phyloP scores from a whole-genome alignment of 2,329 filamentous ascomycete genomes.

The Cryphonectria radicalis region DNA sequence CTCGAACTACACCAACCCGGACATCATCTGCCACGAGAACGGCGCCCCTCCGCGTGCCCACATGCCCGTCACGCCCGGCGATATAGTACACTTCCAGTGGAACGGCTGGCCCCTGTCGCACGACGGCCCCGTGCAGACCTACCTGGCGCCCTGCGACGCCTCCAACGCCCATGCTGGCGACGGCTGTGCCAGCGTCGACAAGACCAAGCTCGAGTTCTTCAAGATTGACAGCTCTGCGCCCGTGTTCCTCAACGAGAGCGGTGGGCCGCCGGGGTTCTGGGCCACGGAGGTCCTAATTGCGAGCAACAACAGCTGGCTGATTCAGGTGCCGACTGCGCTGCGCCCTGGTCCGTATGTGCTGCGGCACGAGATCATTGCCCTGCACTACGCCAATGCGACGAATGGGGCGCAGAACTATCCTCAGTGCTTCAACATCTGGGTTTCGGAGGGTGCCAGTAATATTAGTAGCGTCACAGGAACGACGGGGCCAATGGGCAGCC shows the following conservation, averaged over 20 bases:
- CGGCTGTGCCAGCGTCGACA: constrained; percentile 45
- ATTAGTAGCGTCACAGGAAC: not conserved
- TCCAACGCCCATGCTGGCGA: constrained; percentile 34
- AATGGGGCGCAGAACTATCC: constrained; percentile 40
- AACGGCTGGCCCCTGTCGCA: constrained; percentile 62
- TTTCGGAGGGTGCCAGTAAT: constrained; percentile 22
- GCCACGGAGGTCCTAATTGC: constrained; percentile 52
- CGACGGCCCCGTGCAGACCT: constrained; percentile 47
- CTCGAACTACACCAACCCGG: constrained; percentile 47
- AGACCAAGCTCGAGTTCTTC: constrained; percentile 46
- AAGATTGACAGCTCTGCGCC: constrained; percentile 47
- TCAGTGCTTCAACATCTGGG: constrained; percentile 38
- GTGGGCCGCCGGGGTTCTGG: constrained; percentile 40
- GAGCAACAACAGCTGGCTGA: constrained; percentile 56
- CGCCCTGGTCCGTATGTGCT: constrained; percentile 55
- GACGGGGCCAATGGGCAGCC: constrained; percentile 19
- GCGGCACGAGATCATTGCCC: constrained; percentile 55
- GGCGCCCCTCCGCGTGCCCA: constrained; percentile 55
- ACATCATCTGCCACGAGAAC: constrained; percentile 67
- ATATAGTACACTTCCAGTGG: constrained; percentile 62
- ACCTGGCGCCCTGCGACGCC: constrained; percentile 43
- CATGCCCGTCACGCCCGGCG: constrained; percentile 61
- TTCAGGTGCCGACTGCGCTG: constrained; percentile 48
- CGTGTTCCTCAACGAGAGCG: constrained; percentile 34
- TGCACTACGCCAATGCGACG: constrained; percentile 36